Evolutionary conservation across 1,139 yeast species (phyloP).

Genomic region (Suhomyces bokatorum): DNA sequence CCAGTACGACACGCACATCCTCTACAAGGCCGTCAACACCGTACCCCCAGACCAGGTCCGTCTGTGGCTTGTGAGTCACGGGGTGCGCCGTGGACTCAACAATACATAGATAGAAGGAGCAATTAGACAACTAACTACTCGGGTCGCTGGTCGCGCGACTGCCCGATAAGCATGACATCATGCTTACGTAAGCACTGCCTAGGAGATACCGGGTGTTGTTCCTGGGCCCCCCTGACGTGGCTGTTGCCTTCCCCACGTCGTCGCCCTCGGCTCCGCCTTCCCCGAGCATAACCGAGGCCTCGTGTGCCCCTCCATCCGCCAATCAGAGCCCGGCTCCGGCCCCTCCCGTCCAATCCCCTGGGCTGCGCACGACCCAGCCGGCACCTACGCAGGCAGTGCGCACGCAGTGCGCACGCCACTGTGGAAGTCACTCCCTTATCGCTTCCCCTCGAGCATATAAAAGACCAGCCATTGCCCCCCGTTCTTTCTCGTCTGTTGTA

Average conservation of each 20-base stretch:
- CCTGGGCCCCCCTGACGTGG: no score
- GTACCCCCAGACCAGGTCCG: conserved; percentile 6
- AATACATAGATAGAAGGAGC: no score
- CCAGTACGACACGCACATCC: conserved; percentile 16
- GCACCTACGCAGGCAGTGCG: no score
- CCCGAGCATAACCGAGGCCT: no score
- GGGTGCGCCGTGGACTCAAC: conserved; percentile 1
- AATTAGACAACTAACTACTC: no score
- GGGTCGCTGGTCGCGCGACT: conserved; percentile 2
- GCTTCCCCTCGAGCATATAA: conserved; percentile 6
- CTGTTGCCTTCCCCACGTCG: no score
- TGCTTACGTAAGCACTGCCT: neutral
- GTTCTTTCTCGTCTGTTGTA: neutral
- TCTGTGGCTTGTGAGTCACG: conserved; percentile 13
- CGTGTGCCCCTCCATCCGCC: neutral
- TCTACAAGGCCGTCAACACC: conserved; percentile 20
- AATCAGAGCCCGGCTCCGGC: neutral
- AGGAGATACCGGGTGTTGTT: neutral
- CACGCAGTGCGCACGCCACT: conserved; percentile 12
- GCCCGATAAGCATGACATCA: conserved; percentile 3
- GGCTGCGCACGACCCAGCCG: neutral
- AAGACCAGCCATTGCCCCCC: conserved; percentile 4
- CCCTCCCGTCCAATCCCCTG: neutral
- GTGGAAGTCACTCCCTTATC: conserved; percentile 11
- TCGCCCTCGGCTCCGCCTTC: no score